Percentiles rank a stretch among this genome's conserved stretches.
Conservation (phyloP, 352 stramenopile genomes). For the Phytophthora cajani region DNA sequence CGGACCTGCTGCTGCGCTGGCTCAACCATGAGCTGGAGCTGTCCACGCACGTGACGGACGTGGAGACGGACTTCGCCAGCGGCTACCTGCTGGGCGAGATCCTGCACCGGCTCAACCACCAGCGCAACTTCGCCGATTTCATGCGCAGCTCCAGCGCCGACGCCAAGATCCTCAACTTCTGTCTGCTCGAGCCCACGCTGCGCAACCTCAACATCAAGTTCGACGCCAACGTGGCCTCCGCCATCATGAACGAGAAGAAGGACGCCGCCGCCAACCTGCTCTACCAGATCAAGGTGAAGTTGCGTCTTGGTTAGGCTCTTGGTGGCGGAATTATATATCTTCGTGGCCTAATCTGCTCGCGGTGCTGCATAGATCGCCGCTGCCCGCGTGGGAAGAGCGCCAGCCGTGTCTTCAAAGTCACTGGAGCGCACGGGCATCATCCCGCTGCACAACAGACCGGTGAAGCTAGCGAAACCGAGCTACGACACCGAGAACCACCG, state of each 20-base stretch:
- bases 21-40: slow-evolving; percentile 86
- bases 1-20: slow-evolving; percentile 80
- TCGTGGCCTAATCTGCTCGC: not conserved
- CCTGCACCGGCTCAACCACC: slow-evolving; percentile 87
- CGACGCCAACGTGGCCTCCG: slow-evolving; percentile 71
- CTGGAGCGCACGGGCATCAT: slow-evolving; percentile 53
- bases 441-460: slow-evolving; percentile 67
- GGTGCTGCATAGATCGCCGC: slow-evolving; percentile 46
- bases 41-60: slow-evolving; percentile 59
- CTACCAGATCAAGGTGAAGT: slow-evolving; percentile 87
- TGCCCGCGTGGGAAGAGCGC: slow-evolving; percentile 49
- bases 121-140: slow-evolving; percentile 89
- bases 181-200: slow-evolving; percentile 80
- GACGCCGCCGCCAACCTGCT: slow-evolving; percentile 74
- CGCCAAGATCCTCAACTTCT: slow-evolving; percentile 92
- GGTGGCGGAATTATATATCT: too few relatives aligned
- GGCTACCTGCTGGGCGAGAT: slow-evolving; percentile 89
- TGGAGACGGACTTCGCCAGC: slow-evolving; percentile 84
- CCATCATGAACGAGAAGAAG: slow-evolving; percentile 83
- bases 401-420: slow-evolving; percentile 58
- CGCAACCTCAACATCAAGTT: slow-evolving; percentile 79
- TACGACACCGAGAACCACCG: slow-evolving; percentile 66
- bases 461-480: slow-evolving; percentile 61
- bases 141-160: slow-evolving; percentile 71
- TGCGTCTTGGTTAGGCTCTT: too few relatives aligned